phyloP scores from a whole-genome alignment of 768 basidiomycete species.

The Galerina marginata region DNA sequence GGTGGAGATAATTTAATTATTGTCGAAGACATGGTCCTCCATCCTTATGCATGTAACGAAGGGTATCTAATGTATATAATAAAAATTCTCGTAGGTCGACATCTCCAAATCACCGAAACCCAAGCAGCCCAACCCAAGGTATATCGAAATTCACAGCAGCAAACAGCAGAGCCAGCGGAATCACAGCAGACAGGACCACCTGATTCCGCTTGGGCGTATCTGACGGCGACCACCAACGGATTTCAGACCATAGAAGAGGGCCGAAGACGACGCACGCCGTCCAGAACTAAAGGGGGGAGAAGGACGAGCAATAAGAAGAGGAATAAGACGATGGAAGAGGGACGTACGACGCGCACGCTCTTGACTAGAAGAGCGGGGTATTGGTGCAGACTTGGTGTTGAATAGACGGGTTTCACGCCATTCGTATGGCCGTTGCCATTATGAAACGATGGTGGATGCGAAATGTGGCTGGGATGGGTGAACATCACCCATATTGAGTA shows the following conservation, averaged over 20 bases:
- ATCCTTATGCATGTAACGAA: too few relatives aligned
- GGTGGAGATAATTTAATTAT: too few relatives aligned
- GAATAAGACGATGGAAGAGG: too few relatives aligned
- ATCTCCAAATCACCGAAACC: constrained; percentile 1
- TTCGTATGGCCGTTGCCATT: constrained; percentile 23
- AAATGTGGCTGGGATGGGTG: constrained; percentile 47
- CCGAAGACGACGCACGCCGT: constrained; percentile 90
- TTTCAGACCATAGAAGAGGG: constrained; percentile 88
- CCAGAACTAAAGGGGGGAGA: too few relatives aligned
- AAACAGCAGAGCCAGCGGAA: constrained; percentile 24
- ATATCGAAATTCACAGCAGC: constrained; percentile 18
- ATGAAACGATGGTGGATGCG: constrained; percentile 16
- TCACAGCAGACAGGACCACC: constrained; percentile 18
- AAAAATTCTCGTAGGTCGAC: too few relatives aligned
- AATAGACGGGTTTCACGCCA: constrained; percentile 40
- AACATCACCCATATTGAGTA: constrained; percentile 94
- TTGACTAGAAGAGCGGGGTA: constrained; percentile 73
- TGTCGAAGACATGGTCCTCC: too few relatives aligned
- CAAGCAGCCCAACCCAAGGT: constrained; percentile 10
- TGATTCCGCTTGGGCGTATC: constrained; percentile 26
- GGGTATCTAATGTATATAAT: too few relatives aligned
- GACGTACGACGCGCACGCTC: constrained; percentile 74
- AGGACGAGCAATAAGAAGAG: too few relatives aligned
- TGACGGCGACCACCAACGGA: constrained; percentile 69
- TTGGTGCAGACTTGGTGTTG: constrained; percentile 54